phyloP scores from a whole-genome alignment of 305 asterid species.

The Solanum hybrid region DNA sequence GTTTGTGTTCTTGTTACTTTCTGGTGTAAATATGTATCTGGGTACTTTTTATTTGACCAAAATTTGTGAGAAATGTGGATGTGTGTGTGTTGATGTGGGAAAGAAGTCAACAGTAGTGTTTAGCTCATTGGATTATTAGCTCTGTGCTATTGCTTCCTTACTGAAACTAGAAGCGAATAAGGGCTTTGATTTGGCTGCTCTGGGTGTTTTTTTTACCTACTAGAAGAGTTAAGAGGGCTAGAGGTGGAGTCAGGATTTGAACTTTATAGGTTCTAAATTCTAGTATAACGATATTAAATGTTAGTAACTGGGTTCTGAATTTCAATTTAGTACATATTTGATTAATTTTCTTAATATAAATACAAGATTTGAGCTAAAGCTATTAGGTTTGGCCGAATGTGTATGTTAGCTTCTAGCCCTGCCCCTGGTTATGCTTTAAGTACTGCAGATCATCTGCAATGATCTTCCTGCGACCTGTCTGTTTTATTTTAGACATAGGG shows the following conservation, averaged over 20 bases:
- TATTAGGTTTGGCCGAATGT: neutral
- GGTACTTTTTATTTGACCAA: conserved; percentile 1
- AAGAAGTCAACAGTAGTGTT: neutral
- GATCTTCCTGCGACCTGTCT: neutral
- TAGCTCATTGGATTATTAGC: neutral
- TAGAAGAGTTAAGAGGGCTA: neutral
- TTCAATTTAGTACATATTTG: neutral
- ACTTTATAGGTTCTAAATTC: neutral
- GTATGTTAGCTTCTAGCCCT: neutral
- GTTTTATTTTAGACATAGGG: neutral
- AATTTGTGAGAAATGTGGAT: neutral
- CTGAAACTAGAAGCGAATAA: neutral
- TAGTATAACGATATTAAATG: neutral
- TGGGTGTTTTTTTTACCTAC: neutral
- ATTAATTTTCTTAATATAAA: neutral
- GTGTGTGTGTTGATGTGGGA: conserved; percentile 2
- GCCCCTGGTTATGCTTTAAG: neutral
- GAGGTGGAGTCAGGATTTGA: neutral
- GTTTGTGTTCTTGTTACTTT: conserved; percentile 3
- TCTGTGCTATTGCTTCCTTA: neutral
- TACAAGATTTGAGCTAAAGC: neutral
- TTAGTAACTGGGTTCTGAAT: neutral
- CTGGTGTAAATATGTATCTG: neutral
- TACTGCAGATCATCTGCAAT: neutral
- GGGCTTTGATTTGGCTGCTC: neutral